A percentile compares a stretch with the other conserved stretches of the same genome.
Conservation (phyloP, 2,329 filamentous ascomycete genomes). For the Lecanoromycetidae sp. region DNA sequence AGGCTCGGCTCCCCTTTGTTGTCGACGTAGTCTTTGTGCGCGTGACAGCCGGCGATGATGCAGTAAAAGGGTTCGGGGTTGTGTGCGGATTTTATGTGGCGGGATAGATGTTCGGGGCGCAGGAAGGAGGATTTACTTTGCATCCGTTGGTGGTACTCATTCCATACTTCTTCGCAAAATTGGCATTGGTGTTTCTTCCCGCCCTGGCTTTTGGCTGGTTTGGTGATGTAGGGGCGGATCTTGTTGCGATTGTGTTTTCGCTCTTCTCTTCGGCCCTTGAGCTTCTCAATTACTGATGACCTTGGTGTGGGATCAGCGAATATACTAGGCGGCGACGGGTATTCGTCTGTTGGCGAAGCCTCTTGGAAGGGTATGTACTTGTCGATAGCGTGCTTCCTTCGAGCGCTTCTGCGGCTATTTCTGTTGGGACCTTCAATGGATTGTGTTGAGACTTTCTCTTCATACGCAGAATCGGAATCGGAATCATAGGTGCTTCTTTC, state of each 20-base stretch:
- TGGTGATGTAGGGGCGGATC: not conserved
- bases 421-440: not conserved
- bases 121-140: not conserved
- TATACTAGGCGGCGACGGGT: too few species aligned
- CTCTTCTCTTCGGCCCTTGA: too few species aligned
- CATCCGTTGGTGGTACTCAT: too few species aligned
- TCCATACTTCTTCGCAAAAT: not conserved
- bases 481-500: not conserved
- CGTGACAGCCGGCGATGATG: not conserved
- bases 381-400: not conserved
- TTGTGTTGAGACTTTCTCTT: not conserved
- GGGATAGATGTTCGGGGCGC: slow-evolving; percentile 4
- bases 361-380: too few species aligned
- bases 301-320: too few species aligned
- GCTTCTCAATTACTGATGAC: too few species aligned
- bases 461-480: not conserved
- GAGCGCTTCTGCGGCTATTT: not conserved
- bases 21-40: not conserved
- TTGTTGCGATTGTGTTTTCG: too few species aligned
- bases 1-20: too few species aligned
- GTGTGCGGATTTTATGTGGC: slow-evolving; percentile 3
- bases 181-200: not conserved
- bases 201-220: not conserved
- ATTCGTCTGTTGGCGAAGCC: too few species aligned
- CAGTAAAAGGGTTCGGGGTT: not conserved